Evolutionary conservation across 2,329 filamentous ascomycete genomes (phyloP).

Genomic region (Pyrenophora seminiperda): DNA sequence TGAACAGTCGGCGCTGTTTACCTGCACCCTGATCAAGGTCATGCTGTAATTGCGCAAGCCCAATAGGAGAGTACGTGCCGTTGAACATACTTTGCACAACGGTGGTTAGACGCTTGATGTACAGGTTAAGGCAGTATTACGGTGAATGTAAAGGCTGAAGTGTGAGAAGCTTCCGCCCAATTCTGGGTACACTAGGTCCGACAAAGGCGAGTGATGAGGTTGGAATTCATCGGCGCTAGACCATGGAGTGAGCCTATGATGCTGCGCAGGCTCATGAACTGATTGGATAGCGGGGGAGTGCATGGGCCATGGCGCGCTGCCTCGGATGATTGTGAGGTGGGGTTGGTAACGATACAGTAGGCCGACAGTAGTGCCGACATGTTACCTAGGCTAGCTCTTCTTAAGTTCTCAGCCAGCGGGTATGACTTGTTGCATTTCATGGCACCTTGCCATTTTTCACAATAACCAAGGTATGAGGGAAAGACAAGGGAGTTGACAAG

Average conservation of each 20-base stretch:
- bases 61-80: conserved; percentile 36
- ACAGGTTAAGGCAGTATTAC: conserved; percentile 19
- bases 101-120: conserved; percentile 23
- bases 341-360: neutral
- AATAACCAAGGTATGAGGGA: no score
- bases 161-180: conserved; percentile 31
- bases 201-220: conserved; percentile 31
- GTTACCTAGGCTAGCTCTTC: neutral
- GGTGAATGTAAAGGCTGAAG: conserved; percentile 27
- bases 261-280: conserved; percentile 26
- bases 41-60: conserved; percentile 34
- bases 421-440: neutral
- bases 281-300: neutral
- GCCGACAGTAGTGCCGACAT: no score
- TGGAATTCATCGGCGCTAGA: conserved; percentile 34
- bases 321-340: neutral
- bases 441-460: no score
- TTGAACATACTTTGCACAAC: conserved; percentile 36
- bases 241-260: conserved; percentile 32
- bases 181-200: conserved; percentile 34
- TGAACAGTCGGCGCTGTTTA: conserved; percentile 30
- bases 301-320: neutral
- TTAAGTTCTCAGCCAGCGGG: neutral
- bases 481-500: no score
- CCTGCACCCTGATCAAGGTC: conserved; percentile 33